Evolutionary conservation across 345 rosid species (phyloP), one percentile per base, ranked within the genome.

Genomic region (Aegle marmelos): DNA sequence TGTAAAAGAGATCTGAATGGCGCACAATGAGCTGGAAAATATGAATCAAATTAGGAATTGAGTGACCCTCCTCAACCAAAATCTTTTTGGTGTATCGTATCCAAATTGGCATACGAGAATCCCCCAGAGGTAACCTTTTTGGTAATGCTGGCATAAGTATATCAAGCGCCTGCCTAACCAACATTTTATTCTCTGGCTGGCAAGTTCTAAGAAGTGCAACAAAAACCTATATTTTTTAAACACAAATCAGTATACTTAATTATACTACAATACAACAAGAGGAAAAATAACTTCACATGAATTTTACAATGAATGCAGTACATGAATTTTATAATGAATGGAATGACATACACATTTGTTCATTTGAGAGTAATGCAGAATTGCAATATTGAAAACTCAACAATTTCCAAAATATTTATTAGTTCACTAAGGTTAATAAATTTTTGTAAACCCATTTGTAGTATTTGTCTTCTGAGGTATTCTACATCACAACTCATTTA

Each of bases 71-170:
- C 90, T 96, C 99, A 80, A 96, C 98, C 84, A 96, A 86, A 64
- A 96, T 94, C 77, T 96, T 96, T 87, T 96, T 96, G 68, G 99
- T 96, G 86, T 94, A 94, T 86, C 97, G 85, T 83, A 96, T 96
- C 99, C 99, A 96, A 77, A 94, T 92, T 59, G 99, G 99, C 99
- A 96, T 96, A 65, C 97, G 97, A 83, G 97, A 92, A 85, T 96
- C 98, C 68, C 95, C 98, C 80, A 83, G 91, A 82, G 99, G 99
- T 68, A 96, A 89, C 85, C 99, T 91, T 83, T 89, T 88, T 21
- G 99, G 99, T 78, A 96, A 88, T 33, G 99, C 97, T 57, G 99
- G 99, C 98, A 96, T 96, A 73, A 96, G 85, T 76, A 96, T 96
- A 83, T 96, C 99, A 84, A 96, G 91, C 39, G 99, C 99, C 89